Percentiles rank a stretch among this genome's conserved stretches.
Conservation (phyloP, 2,329 filamentous ascomycete genomes). For the Penicillium sumatraense region DNA sequence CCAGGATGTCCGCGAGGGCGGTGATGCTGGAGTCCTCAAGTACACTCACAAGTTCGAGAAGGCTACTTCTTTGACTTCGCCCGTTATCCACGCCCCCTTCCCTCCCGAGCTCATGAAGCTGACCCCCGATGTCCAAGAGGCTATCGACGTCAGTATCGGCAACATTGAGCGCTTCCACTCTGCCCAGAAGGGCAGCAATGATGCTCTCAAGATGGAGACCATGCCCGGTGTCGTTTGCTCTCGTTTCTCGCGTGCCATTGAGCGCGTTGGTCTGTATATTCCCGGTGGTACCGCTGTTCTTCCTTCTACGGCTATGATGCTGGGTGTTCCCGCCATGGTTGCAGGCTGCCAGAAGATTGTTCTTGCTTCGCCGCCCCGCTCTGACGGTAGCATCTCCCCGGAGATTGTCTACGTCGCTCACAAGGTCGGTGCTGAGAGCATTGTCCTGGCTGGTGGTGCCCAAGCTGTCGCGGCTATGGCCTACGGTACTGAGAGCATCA, state of each 20-base stretch:
- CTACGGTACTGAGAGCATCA: conserved; percentile 92
- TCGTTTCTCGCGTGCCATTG: conserved; percentile 88
- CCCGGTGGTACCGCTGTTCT: conserved; percentile 97
- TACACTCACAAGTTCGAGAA: conserved; percentile 99
- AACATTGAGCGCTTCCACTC: conserved; percentile 95
- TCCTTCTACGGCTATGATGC: conserved; percentile 95
- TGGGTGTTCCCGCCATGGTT: conserved; percentile 96
- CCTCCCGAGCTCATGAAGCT: conserved; percentile 83
- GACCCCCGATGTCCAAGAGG: conserved; percentile 78
- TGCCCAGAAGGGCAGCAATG: conserved; percentile 78
- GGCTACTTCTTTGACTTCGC: conserved; percentile 85
- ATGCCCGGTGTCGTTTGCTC: conserved; percentile 98
- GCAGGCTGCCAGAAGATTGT: conserved; percentile 96
- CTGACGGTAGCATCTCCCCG: conserved; percentile 88
- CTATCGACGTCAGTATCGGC: conserved; percentile 92
- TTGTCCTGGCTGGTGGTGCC: conserved; percentile 92
- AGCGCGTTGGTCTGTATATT: conserved; percentile 94
- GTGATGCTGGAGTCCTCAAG: conserved; percentile 84
- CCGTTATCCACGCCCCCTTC: conserved; percentile 89
- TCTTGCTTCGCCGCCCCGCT: conserved; percentile 84
- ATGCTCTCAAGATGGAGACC: conserved; percentile 84
- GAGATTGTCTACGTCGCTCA: conserved; percentile 98
- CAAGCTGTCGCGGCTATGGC: conserved; percentile 97
- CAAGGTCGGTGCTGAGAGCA: conserved; percentile 94
- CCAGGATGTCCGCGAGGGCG: conserved; percentile 78